A percentile compares a stretch with the other conserved stretches of the same genome.
These are phyloP conservation scores for Pythium vanterpoolii DNA, from an alignment of 352 stramenopile genomes.

Conservation along the genomic window DNA sequence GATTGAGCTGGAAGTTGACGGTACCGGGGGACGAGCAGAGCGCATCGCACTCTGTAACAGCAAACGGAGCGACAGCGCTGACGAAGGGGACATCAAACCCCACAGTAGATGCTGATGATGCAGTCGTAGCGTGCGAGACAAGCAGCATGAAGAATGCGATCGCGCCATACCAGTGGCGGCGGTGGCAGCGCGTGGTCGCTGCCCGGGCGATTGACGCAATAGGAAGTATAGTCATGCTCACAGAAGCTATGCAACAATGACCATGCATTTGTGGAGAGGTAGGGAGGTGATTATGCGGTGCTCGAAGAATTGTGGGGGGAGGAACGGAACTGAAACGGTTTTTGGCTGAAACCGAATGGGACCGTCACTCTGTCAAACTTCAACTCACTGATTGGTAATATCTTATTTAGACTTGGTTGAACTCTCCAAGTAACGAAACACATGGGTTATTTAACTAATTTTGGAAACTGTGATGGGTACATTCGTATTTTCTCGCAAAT, in stretches of 20 bases:
- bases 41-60: conserved; percentile 33
- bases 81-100: conserved; percentile 37
- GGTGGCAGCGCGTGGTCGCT: neutral
- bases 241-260: neutral
- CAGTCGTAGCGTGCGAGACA: neutral
- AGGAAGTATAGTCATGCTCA: neutral
- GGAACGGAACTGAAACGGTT: neutral
- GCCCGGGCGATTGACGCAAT: neutral
- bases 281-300: too few species aligned
- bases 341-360: neutral
- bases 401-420: neutral
- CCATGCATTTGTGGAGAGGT: too few species aligned
- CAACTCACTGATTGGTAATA: conserved; percentile 9
- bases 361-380: conserved; percentile 25
- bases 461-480: neutral
- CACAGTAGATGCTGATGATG: neutral
- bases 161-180: too few species aligned
- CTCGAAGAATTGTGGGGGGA: neutral
- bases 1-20: conserved; percentile 30
- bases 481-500: neutral
- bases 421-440: neutral
- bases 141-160: neutral
- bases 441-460: neutral
- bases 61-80: conserved; percentile 21
- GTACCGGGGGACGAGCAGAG: conserved; percentile 32